Percentiles rank a stretch among this genome's conserved stretches.
Conservation (phyloP, 1,284 basidiomycete species). For the Cryptococcus floricola region DNA sequence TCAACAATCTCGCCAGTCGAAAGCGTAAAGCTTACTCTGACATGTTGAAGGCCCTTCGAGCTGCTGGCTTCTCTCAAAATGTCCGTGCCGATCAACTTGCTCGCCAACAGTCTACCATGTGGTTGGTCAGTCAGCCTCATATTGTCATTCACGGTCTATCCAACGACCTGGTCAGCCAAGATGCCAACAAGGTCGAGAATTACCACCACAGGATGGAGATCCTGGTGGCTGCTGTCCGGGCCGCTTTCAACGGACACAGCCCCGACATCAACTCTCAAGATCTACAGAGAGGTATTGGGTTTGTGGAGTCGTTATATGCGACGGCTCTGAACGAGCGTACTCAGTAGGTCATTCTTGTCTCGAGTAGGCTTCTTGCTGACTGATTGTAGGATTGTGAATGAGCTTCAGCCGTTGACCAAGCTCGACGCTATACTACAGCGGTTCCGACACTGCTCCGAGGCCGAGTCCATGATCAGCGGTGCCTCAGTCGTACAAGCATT, state of each 20-base stretch:
- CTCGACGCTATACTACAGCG: constrained; percentile 8
- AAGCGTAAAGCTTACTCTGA: constrained; percentile 92
- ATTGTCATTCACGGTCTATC: constrained; percentile 22
- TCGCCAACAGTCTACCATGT: constrained; percentile 61
- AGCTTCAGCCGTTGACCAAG: constrained; percentile 8
- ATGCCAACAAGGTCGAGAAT: constrained; percentile 52
- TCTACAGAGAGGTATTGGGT: constrained; percentile 70
- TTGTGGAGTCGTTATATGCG: constrained; percentile 73
- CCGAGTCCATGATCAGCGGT: constrained; percentile 22
- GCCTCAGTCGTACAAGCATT: constrained; percentile 13
- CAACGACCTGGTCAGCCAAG: constrained; percentile 9
- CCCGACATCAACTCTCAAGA: constrained; percentile 79
- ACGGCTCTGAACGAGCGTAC: constrained; percentile 56
- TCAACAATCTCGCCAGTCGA: constrained; percentile 69
- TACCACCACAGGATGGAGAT: constrained; percentile 72
- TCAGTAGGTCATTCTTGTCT: constrained; percentile 43
- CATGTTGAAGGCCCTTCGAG: constrained; percentile 82
- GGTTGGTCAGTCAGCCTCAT: constrained; percentile 57
- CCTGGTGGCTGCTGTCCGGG: constrained; percentile 65
- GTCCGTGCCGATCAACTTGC: constrained; percentile 68
- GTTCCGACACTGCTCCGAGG: constrained; percentile 19
- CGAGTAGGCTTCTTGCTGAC: background rate
- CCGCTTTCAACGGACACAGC: constrained; percentile 66
- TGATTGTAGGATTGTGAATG: constrained; percentile 3
- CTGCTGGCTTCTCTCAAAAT: constrained; percentile 69